phyloP scores from a whole-genome alignment of 495 filamentous ascomycete species.

The Aspergillus conjunctus region DNA sequence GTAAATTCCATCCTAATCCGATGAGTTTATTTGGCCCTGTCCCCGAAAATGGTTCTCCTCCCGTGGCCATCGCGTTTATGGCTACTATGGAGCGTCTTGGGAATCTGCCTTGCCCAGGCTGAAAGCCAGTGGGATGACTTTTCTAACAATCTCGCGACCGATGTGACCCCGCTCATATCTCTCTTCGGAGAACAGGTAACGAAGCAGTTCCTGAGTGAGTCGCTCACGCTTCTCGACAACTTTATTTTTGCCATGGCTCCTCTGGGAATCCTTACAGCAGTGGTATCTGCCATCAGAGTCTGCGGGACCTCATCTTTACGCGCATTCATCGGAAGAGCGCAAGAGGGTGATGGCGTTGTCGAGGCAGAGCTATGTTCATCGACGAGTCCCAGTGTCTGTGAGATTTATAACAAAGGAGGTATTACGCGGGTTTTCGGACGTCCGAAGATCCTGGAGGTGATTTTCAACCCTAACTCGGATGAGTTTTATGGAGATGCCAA shows the following conservation, averaged over 20 bases:
- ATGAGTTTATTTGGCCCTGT: neutral
- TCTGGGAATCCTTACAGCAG: slow-evolving; percentile 4
- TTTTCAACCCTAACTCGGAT: neutral
- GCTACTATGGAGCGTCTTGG: neutral
- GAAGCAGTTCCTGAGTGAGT: slow-evolving; percentile 15
- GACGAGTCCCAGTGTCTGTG: slow-evolving; percentile 8
- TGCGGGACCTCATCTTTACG: slow-evolving; percentile 8
- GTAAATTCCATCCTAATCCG: neutral
- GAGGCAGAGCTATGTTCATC: slow-evolving; percentile 16
- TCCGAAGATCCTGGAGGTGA: slow-evolving; percentile 7
- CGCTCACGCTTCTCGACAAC: slow-evolving; percentile 2
- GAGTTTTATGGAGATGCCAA: neutral
- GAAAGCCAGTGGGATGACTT: slow-evolving; percentile 14
- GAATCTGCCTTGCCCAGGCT: neutral
- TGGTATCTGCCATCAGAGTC: slow-evolving; percentile 10
- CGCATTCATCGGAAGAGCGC: slow-evolving; percentile 12
- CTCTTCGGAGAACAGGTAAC: slow-evolving; percentile 12
- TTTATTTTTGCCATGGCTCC: slow-evolving; percentile 17
- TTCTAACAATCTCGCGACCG: slow-evolving; percentile 13
- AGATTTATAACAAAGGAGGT: slow-evolving; percentile 13
- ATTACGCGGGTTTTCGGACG: slow-evolving; percentile 13
- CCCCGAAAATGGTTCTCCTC: neutral
- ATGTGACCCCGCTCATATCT: slow-evolving; percentile 6
- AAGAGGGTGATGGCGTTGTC: slow-evolving; percentile 3
- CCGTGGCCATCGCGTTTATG: neutral